Evolutionary conservation across 805 yeast species (phyloP).

Genomic region (Starmerella apis): DNA sequence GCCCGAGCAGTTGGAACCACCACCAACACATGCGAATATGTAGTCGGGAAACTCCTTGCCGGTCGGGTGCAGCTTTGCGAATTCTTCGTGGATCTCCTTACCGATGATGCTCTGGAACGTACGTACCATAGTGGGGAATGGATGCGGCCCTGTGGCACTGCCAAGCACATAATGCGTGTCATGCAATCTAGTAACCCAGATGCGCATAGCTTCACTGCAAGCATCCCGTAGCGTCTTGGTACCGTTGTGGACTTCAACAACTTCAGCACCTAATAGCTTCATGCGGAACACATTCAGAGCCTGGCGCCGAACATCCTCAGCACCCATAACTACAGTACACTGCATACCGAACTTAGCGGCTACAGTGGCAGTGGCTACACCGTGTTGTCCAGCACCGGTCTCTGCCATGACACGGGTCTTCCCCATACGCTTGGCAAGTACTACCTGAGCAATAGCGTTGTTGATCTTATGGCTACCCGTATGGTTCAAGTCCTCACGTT

Average conservation of each 20-base stretch:
- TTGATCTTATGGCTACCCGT: constrained; percentile 42
- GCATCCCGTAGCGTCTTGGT: constrained; percentile 96
- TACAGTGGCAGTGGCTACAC: constrained; percentile 44
- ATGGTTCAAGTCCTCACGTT: constrained; percentile 74
- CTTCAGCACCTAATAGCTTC: constrained; percentile 92
- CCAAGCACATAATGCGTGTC: constrained; percentile 94
- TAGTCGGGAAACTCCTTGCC: constrained; percentile 78
- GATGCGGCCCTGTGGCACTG: constrained; percentile 98
- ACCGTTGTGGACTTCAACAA: constrained; percentile 86
- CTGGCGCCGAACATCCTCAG: constrained; percentile 97
- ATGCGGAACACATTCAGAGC: constrained; percentile 96
- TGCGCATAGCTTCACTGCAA: constrained; percentile 90
- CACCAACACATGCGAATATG: constrained; percentile 98
- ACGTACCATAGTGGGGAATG: constrained; percentile 94
- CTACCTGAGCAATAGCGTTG: constrained; percentile 40
- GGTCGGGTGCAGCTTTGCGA: constrained; percentile 53
- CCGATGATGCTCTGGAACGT: constrained; percentile 98
- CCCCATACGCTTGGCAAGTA: constrained; percentile 38
- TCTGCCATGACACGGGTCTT: constrained; percentile 40
- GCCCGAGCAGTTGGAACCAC: constrained; percentile 96
- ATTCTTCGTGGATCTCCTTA: constrained; percentile 84
- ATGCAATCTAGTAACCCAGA: constrained; percentile 81
- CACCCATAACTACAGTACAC: constrained; percentile 97
- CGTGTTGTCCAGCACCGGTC: constrained; percentile 45
- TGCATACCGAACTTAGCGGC: constrained; percentile 63